Conservation (phyloP, 108 stramenopile genomes). For the Aurantiochytrium sp. region DNA sequence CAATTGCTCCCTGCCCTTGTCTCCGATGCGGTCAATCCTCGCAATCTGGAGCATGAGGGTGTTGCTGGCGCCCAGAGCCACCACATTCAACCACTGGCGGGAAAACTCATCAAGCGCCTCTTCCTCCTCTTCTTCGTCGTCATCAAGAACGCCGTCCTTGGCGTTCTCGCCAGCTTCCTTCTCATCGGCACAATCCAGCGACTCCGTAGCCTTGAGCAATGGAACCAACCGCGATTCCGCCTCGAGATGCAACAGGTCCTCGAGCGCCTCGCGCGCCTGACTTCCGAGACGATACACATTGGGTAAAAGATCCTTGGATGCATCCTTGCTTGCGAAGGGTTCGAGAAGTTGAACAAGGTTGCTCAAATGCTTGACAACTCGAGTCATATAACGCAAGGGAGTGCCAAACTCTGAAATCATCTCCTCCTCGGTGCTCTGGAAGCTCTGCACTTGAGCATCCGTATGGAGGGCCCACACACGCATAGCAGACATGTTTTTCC, state of each 20-base stretch:
- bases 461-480: background rate
- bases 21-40: background rate
- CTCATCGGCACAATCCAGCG: background rate
- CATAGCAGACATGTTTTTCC: background rate
- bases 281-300: background rate
- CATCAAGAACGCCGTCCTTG: background rate
- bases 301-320: background rate
- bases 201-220: background rate
- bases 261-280: background rate
- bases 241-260: background rate
- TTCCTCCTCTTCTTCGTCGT: background rate
- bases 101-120: background rate
- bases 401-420: background rate
- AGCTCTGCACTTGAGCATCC: background rate
- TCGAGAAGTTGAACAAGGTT: slow-evolving; percentile 3
- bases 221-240: background rate
- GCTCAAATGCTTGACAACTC: background rate
- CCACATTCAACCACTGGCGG: background rate
- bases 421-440: background rate
- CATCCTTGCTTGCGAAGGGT: background rate
- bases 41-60: background rate
- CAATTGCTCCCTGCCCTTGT: background rate
- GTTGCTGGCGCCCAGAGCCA: background rate
- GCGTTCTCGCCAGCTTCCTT: background rate
- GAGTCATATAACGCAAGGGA: background rate